phyloP scores from a whole-genome alignment of 2,329 filamentous ascomycete genomes.

The Onygenales sp. region DNA sequence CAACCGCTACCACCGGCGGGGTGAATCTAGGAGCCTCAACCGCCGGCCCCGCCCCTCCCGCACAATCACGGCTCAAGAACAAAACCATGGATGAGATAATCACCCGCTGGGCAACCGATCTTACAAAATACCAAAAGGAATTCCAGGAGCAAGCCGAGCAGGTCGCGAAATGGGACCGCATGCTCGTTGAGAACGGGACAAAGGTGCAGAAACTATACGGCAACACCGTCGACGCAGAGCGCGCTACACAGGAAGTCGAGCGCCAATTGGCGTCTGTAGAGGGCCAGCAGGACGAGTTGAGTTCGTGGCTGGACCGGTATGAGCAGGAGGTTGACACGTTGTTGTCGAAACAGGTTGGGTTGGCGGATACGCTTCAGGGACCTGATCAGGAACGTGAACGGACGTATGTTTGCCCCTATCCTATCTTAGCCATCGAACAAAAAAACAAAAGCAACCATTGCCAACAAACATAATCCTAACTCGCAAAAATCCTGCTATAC shows the following conservation, averaged over 20 bases:
- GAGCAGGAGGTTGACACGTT: slow-evolving; percentile 86
- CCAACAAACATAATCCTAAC: background rate
- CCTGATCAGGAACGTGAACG: slow-evolving; percentile 92
- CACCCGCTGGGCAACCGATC: slow-evolving; percentile 87
- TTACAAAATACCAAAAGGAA: slow-evolving; percentile 93
- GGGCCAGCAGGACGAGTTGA: slow-evolving; percentile 83
- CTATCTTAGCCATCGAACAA: too few relatives aligned
- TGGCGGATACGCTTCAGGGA: slow-evolving; percentile 65
- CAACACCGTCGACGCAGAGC: slow-evolving; percentile 86
- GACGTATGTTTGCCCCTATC: slow-evolving; percentile 48
- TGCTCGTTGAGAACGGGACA: slow-evolving; percentile 85
- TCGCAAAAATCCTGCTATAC: slow-evolving; percentile 4
- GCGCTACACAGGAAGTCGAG: slow-evolving; percentile 87
- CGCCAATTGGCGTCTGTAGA: slow-evolving; percentile 83
- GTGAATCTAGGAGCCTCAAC: slow-evolving; percentile 60
- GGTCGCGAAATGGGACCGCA: slow-evolving; percentile 82
- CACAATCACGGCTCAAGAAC: slow-evolving; percentile 83
- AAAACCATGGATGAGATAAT: slow-evolving; percentile 99
- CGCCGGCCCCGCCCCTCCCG: slow-evolving; percentile 66
- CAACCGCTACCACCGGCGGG: slow-evolving; percentile 20
- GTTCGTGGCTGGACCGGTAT: slow-evolving; percentile 80
- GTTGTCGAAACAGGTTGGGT: slow-evolving; percentile 68
- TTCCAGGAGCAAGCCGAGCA: slow-evolving; percentile 85
- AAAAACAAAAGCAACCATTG: too few relatives aligned
- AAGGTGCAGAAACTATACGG: slow-evolving; percentile 92